phyloP scores from a whole-genome alignment of 108 stramenopile genomes.

The Licmophora abbreviata region DNA sequence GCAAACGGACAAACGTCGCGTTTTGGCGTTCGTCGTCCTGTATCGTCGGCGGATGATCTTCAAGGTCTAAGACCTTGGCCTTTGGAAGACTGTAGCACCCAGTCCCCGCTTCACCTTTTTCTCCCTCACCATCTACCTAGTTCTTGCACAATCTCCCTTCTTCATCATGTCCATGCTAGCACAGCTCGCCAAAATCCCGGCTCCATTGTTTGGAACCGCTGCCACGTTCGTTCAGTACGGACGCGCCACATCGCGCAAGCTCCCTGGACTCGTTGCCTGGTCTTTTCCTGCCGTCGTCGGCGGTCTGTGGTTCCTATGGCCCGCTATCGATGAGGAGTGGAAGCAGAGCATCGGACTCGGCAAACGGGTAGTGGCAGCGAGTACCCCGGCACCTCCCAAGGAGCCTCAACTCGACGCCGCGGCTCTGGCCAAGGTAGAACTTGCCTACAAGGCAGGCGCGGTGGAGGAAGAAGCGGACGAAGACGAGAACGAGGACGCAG shows the following conservation, averaged over 20 bases:
- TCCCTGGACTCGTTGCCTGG: constrained; percentile 34
- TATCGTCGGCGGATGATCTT: too few species aligned
- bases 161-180: neutral
- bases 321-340: constrained; percentile 38
- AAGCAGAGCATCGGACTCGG: constrained; percentile 35
- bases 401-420: too few species aligned
- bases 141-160: neutral
- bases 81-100: neutral
- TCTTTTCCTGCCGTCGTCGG: constrained; percentile 26
- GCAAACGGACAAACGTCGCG: neutral
- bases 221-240: constrained; percentile 12
- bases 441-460: too few species aligned
- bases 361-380: too few species aligned
- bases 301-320: constrained; percentile 50
- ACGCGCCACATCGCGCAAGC: constrained; percentile 14
- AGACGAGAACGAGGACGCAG: too few species aligned
- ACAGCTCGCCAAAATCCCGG: constrained; percentile 12
- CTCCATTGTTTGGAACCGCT: constrained; percentile 35
- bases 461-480: too few species aligned
- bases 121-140: neutral
- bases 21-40: neutral
- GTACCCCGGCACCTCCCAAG: too few species aligned
- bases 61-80: neutral
- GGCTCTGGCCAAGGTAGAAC: too few species aligned
- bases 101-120: neutral